Evolutionary conservation across 306 rosid genomes (phyloP).

Genomic region (Prunus fruticosa): DNA sequence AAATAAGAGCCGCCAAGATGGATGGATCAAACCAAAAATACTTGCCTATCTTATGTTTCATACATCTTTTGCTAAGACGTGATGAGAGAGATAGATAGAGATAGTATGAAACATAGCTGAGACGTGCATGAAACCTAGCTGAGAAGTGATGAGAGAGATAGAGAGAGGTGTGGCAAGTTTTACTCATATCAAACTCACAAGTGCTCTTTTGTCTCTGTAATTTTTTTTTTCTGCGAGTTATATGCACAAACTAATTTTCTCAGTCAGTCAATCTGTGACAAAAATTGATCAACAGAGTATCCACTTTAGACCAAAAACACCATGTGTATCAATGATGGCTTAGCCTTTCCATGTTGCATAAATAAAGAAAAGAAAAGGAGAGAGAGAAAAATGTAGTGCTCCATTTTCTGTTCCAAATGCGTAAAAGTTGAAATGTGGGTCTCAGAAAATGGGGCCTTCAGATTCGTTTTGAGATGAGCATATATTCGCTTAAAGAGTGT

Average conservation of each 20-base stretch:
- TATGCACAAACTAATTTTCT: background rate
- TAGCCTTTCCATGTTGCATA: background rate
- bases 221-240: no score
- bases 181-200: no score
- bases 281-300: background rate
- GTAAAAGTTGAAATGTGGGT: conserved; percentile 11
- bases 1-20: background rate
- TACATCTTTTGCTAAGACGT: no score
- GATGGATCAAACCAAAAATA: background rate
- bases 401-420: conserved; percentile 18
- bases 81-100: no score
- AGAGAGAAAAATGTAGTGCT: conserved; percentile 17
- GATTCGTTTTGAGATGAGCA: conserved; percentile 40
- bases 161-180: accelerated
- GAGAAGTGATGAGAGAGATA: no score
- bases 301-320: background rate
- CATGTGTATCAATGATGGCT: background rate
- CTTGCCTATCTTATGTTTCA: no score
- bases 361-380: conserved; percentile 1
- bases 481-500: conserved; percentile 36
- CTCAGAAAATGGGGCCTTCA: conserved; percentile 20
- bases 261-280: background rate
- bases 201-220: no score
- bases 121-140: no score
- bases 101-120: no score